Conservation (phyloP, 805 yeast species). For the Millerozyma miso region DNA sequence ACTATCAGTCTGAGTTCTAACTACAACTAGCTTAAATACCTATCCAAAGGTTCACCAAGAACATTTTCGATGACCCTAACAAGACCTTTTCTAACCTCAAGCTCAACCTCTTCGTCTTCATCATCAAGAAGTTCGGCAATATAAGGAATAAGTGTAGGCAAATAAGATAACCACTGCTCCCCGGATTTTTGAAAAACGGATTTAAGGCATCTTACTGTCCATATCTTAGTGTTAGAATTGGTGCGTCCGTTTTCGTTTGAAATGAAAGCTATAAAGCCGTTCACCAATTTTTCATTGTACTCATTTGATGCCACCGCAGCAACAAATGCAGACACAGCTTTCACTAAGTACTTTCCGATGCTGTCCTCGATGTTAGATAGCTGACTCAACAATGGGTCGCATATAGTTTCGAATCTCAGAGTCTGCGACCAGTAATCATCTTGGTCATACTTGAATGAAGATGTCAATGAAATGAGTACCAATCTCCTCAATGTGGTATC, state of each 20-base stretch:
- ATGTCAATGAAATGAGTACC: slow-evolving; percentile 64
- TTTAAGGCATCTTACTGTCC: slow-evolving; percentile 80
- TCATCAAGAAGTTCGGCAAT: slow-evolving; percentile 95
- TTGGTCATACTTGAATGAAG: slow-evolving; percentile 83
- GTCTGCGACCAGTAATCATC: slow-evolving; percentile 94
- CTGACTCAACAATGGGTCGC: slow-evolving; percentile 61
- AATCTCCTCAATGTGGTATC: slow-evolving; percentile 64
- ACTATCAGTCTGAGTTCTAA: not conserved
- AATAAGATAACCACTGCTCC: slow-evolving; percentile 84
- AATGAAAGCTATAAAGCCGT: slow-evolving; percentile 31
- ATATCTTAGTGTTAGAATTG: slow-evolving; percentile 66
- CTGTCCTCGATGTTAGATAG: slow-evolving; percentile 62
- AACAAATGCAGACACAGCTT: slow-evolving; percentile 73
- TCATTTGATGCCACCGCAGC: slow-evolving; percentile 62
- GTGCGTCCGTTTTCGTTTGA: slow-evolving; percentile 52
- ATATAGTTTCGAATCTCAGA: slow-evolving; percentile 73
- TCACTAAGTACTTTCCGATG: slow-evolving; percentile 77
- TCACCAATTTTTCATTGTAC: slow-evolving; percentile 62
- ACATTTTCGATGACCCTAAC: slow-evolving; percentile 90
- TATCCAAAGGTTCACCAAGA: slow-evolving; percentile 90
- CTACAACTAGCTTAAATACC: slow-evolving; percentile 51
- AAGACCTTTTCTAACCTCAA: slow-evolving; percentile 84
- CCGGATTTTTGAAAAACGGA: slow-evolving; percentile 86
- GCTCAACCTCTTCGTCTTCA: slow-evolving; percentile 87
- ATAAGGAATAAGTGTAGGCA: slow-evolving; percentile 93